These are phyloP conservation scores for Solanum chacoense DNA, from an alignment of 305 asterid genomes.

Conservation along the genomic window DNA sequence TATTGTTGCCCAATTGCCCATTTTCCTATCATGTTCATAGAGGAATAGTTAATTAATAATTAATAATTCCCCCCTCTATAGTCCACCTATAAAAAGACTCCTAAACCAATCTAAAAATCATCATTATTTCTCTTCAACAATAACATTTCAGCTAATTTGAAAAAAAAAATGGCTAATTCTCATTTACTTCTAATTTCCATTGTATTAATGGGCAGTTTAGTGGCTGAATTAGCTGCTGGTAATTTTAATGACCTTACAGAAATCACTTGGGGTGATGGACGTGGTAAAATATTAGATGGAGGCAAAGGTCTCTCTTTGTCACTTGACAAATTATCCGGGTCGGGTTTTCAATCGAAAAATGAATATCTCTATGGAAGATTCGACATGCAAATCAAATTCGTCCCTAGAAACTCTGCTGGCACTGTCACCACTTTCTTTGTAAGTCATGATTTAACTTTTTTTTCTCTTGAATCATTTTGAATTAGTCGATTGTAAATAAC, in stretches of 20 bases:
- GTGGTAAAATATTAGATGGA: slow-evolving; percentile 22
- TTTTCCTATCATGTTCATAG: not conserved
- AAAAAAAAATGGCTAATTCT: not conserved
- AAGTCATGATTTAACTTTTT: not conserved
- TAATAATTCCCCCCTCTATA: not conserved
- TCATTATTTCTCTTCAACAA: not conserved
- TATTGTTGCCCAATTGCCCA: not conserved
- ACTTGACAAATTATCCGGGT: slow-evolving; percentile 27
- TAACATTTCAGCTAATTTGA: not conserved
- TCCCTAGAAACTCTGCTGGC: slow-evolving; percentile 35
- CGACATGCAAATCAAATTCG: slow-evolving; percentile 38
- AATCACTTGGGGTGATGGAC: slow-evolving; percentile 32
- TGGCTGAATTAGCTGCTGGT: slow-evolving; percentile 11
- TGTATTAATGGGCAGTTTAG: not conserved
- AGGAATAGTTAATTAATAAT: not conserved
- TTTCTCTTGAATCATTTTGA: not conserved
- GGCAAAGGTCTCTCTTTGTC: slow-evolving; percentile 26
- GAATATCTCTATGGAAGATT: slow-evolving; percentile 32
- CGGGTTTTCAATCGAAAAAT: slow-evolving; percentile 38
- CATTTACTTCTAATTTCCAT: not conserved
- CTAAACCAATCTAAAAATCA: not conserved
- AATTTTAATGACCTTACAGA: slow-evolving; percentile 25
- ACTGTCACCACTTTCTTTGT: slow-evolving; percentile 45
- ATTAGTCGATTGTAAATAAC: not conserved
- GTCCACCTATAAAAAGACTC: not conserved